phyloP scores from a whole-genome alignment of 768 basidiomycete genomes.

The Kwoniella sp. region DNA sequence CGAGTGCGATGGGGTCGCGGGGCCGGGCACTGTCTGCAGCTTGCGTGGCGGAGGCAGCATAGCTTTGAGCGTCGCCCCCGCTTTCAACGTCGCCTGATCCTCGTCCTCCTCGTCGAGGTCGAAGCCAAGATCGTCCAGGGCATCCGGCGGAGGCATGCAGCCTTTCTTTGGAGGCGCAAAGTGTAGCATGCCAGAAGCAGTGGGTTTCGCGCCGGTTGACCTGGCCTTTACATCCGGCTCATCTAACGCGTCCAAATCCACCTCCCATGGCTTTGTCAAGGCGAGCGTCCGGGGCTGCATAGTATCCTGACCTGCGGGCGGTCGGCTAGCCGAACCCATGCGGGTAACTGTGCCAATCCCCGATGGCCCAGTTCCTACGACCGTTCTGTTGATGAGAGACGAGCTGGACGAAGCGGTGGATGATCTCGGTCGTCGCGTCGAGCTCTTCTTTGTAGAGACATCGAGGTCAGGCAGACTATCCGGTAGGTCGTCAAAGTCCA shows the following conservation, averaged over 20 bases:
- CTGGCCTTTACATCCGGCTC: not conserved
- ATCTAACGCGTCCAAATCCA: constrained; percentile 25
- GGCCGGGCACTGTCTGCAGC: not conserved
- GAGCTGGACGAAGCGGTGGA: constrained; percentile 11
- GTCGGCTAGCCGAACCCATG: constrained; percentile 9
- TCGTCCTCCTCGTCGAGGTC: constrained; percentile 17
- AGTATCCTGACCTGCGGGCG: constrained; percentile 2
- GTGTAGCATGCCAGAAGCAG: not conserved
- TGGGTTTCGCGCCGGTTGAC: not conserved
- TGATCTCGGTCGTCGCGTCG: constrained; percentile 4
- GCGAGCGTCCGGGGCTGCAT: constrained; percentile 24
- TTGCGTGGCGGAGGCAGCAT: constrained; percentile 32
- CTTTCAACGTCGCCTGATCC: constrained; percentile 44
- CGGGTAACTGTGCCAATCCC: constrained; percentile 36
- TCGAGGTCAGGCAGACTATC: not conserved
- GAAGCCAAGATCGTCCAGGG: constrained; percentile 25
- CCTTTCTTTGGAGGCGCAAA: constrained; percentile 5
- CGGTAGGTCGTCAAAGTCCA: constrained; percentile 12
- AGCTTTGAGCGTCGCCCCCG: constrained; percentile 44
- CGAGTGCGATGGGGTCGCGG: not conserved
- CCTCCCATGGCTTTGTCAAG: constrained; percentile 26
- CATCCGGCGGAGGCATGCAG: constrained; percentile 25
- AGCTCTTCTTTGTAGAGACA: not conserved
- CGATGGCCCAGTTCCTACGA: constrained; percentile 29
- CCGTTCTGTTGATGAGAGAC: constrained; percentile 12